phyloP scores from a whole-genome alignment of 2,329 filamentous ascomycete species.

The Myriangium duriaei region DNA sequence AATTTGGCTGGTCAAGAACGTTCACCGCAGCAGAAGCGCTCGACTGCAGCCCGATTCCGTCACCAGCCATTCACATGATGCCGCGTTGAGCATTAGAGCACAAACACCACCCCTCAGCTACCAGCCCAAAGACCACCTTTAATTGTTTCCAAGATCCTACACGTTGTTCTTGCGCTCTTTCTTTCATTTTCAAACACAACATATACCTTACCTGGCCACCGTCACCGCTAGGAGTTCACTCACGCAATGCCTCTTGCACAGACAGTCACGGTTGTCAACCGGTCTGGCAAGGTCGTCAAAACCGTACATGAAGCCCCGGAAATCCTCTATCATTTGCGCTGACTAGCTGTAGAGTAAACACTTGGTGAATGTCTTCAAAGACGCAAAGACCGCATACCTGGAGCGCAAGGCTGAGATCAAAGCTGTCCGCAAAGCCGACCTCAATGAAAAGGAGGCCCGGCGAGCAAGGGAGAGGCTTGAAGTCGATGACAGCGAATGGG shows the following conservation, averaged over 20 bases:
- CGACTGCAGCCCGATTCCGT: no score
- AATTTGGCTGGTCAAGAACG: no score
- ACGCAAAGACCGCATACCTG: conserved; percentile 76
- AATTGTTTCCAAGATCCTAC: no score
- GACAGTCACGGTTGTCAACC: conserved; percentile 82
- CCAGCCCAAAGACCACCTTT: no score
- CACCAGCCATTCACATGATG: no score
- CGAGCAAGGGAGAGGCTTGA: conserved; percentile 32
- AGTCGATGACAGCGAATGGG: conserved; percentile 24
- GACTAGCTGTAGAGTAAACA: conserved; percentile 60
- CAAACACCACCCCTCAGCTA: no score
- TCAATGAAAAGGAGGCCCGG: conserved; percentile 46
- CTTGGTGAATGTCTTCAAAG: conserved; percentile 78
- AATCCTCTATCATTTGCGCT: conserved; percentile 12
- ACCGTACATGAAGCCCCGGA: conserved; percentile 46
- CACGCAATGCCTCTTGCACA: conserved; percentile 40
- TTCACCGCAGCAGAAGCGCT: no score
- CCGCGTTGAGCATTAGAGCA: no score
- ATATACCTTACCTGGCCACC: no score
- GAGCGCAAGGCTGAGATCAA: conserved; percentile 77
- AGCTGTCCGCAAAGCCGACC: conserved; percentile 50
- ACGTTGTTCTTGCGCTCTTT: no score
- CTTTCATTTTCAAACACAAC: no score
- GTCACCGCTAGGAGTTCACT: no score
- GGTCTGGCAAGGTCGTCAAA: conserved; percentile 80